Percentiles rank a stretch among this genome's conserved stretches.
Conservation (phyloP, 129 eudicot genomes). For the Tagetes erecta region DNA sequence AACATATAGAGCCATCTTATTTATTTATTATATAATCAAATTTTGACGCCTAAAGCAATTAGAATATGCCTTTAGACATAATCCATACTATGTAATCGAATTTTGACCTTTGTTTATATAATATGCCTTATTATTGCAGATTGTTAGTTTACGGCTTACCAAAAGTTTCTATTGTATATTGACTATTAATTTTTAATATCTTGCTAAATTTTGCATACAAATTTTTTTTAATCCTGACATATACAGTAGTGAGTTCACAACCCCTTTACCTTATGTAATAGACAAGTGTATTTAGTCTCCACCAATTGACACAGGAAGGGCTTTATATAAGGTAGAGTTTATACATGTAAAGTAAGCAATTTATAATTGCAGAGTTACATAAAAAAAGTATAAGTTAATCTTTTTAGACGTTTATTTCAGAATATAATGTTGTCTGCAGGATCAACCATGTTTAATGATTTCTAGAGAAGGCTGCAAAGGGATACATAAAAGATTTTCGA, state of each 20-base stretch:
- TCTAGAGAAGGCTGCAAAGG: constrained; percentile 83
- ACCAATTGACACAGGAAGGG: constrained; percentile 96
- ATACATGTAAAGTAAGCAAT: constrained; percentile 9
- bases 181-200: too few species aligned
- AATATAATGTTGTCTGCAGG: constrained; percentile 96
- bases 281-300: constrained; percentile 97
- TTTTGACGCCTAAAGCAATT: too few species aligned
- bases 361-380: background rate
- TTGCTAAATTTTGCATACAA: constrained; percentile 41
- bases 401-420: constrained; percentile 38
- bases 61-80: too few species aligned
- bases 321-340: constrained; percentile 74
- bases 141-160: too few species aligned
- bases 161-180: too few species aligned
- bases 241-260: constrained; percentile 62
- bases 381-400: background rate
- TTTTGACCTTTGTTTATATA: too few species aligned
- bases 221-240: constrained; percentile 97
- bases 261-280: constrained; percentile 83
- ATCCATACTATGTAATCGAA: too few species aligned
- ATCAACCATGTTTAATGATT: constrained; percentile 97
- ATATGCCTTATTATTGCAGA: too few species aligned
- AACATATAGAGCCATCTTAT: too few species aligned
- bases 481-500: constrained; percentile 93
- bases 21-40: too few species aligned